These are phyloP conservation scores for Austropuccinia psidii DNA, from an alignment of 1,284 basidiomycete species.

Conservation along the genomic window DNA sequence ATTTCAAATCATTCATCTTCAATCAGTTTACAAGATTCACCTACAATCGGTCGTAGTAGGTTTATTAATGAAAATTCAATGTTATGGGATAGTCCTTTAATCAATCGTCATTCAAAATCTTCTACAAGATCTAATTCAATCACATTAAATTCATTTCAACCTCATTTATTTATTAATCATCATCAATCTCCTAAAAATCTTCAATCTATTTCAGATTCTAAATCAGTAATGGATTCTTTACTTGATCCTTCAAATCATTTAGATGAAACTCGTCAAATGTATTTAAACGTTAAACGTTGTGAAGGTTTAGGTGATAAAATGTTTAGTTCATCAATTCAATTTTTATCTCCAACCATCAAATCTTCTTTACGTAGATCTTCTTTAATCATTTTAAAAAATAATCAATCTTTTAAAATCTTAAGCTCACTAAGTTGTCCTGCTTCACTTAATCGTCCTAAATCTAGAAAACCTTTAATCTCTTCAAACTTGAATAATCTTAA, in stretches of 20 bases:
- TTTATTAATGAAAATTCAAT: background rate
- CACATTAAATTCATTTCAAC: background rate
- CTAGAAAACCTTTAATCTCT: too few species aligned
- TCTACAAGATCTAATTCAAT: background rate
- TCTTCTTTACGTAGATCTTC: too few species aligned
- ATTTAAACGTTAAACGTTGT: conserved; percentile 14
- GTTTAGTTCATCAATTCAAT: conserved; percentile 25
- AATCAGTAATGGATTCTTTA: too few species aligned
- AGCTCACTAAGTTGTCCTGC: too few species aligned
- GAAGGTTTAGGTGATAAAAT: conserved; percentile 32
- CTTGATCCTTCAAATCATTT: background rate
- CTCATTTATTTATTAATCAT: too few species aligned
- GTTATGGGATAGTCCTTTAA: background rate
- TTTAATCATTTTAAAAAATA: too few species aligned
- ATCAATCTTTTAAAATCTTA: too few species aligned
- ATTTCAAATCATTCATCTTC: background rate
- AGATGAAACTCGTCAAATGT: background rate
- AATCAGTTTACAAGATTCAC: conserved; percentile 9
- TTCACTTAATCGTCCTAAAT: too few species aligned
- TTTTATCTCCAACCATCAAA: background rate
- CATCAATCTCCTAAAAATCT: too few species aligned
- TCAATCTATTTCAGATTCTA: too few species aligned
- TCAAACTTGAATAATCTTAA: too few species aligned
- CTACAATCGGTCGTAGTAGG: conserved; percentile 5
- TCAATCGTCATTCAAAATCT: background rate